A percentile compares a stretch with the other conserved stretches of the same genome.
phyloP scores from a whole-genome alignment of 768 basidiomycete genomes.

The Suillus weaverae region DNA sequence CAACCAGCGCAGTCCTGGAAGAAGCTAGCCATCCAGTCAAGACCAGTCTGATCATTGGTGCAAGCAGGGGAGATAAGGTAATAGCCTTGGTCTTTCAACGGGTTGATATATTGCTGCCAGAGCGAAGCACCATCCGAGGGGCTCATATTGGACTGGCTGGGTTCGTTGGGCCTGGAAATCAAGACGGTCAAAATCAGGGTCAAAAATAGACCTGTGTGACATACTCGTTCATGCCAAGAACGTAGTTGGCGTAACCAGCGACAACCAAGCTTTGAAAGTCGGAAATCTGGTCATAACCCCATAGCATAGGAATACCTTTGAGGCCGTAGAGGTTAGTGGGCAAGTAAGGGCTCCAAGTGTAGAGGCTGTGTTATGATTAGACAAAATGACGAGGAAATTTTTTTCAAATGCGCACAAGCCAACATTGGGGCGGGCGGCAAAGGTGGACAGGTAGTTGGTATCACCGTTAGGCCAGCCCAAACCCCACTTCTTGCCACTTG shows the following conservation, averaged over 20 bases:
- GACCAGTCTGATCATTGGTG: conserved; percentile 59
- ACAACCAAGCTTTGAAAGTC: conserved; percentile 50
- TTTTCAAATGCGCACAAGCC: conserved; percentile 36
- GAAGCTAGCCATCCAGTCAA: conserved; percentile 66
- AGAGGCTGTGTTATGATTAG: conserved; percentile 38
- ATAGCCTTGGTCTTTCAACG: conserved; percentile 58
- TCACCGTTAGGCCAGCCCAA: conserved; percentile 68
- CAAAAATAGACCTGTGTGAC: conserved; percentile 19
- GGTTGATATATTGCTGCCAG: conserved; percentile 64
- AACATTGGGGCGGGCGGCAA: conserved; percentile 43
- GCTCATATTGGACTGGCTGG: conserved; percentile 58
- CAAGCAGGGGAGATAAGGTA: conserved; percentile 63
- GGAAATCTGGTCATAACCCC: conserved; percentile 54
- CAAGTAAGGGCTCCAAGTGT: conserved; percentile 65
- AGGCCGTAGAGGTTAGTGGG: conserved; percentile 49
- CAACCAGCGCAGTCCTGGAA: conserved; percentile 52
- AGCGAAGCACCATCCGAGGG: conserved; percentile 49
- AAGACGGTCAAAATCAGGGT: conserved; percentile 2
- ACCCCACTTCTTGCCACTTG: conserved; percentile 49
- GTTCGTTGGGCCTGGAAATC: conserved; percentile 61
- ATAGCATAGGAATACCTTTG: conserved; percentile 64
- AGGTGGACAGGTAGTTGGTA: conserved; percentile 49
- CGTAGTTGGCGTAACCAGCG: conserved; percentile 49
- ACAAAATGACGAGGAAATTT: not conserved
- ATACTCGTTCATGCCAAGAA: conserved; percentile 76